A percentile compares a stretch with the other conserved stretches of the same genome.
phyloP scores from a whole-genome alignment of 345 rosid genomes.

The Arabidopsis arenosa region DNA sequence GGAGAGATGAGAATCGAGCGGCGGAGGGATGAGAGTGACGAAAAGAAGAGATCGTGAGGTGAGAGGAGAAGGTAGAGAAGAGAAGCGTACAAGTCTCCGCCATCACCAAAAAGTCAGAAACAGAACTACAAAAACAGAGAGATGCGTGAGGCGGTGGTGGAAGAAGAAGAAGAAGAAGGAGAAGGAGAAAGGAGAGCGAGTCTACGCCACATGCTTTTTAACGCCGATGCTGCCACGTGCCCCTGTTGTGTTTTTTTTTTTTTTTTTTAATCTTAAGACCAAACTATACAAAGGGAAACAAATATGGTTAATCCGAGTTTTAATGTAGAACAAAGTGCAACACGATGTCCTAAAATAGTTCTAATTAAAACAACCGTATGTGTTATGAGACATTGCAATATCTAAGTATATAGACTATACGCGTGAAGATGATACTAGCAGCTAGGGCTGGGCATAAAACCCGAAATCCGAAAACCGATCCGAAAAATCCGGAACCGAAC shows the following conservation, averaged over 20 bases:
- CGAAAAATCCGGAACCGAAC: too few species aligned
- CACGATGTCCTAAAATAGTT: too few species aligned
- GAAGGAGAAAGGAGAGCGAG: slow-evolving; percentile 25
- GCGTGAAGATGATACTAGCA: too few species aligned
- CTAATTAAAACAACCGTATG: too few species aligned
- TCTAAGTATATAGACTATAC: too few species aligned
- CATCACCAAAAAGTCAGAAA: slow-evolving; percentile 42
- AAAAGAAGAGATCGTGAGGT: slow-evolving; percentile 45
- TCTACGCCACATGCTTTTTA: slow-evolving; percentile 43
- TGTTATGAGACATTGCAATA: too few species aligned
- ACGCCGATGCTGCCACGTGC: slow-evolving; percentile 35
- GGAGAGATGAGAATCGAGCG: slow-evolving; percentile 37
- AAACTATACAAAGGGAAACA: background rate
- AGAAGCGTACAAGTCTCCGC: slow-evolving; percentile 54
- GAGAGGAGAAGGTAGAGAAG: slow-evolving; percentile 38
- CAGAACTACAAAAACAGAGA: slow-evolving; percentile 34
- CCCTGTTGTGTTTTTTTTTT: too few species aligned
- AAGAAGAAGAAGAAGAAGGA: slow-evolving; percentile 7
- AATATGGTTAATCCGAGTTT: background rate
- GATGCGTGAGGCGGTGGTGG: slow-evolving; percentile 10
- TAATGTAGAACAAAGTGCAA: background rate
- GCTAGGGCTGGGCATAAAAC: too few species aligned
- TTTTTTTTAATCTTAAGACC: background rate
- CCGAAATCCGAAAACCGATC: too few species aligned
- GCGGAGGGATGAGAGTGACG: slow-evolving; percentile 23